Percentiles rank a stretch among this genome's conserved stretches.
phyloP scores from a whole-genome alignment of 352 stramenopile genomes.

The Phytophthora podocarpi region DNA sequence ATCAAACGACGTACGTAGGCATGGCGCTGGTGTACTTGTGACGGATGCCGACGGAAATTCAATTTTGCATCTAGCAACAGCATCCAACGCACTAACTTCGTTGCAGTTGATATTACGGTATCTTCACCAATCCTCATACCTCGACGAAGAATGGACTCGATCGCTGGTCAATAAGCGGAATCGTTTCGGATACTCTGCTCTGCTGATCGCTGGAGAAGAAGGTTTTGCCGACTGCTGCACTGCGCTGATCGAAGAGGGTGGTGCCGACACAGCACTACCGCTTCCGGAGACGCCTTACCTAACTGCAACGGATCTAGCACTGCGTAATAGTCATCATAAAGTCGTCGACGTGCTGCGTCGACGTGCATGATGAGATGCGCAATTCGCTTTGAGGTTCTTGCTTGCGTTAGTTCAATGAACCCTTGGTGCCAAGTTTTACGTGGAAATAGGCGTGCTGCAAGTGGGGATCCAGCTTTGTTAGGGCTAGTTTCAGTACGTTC shows the following conservation, averaged over 20 bases:
- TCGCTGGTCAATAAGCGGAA: constrained; percentile 26
- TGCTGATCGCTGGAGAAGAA: constrained; percentile 34
- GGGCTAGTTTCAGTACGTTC: constrained; percentile 9
- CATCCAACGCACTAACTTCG: constrained; percentile 20
- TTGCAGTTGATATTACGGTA: constrained; percentile 11
- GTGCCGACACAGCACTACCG: constrained; percentile 12
- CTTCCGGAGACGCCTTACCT: constrained; percentile 7
- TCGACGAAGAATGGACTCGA: constrained; percentile 14
- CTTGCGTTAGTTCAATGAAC: neutral
- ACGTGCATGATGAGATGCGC: neutral
- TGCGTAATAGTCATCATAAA: constrained; percentile 23
- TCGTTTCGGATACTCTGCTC: constrained; percentile 28
- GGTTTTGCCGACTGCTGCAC: constrained; percentile 18
- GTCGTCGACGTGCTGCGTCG: constrained; percentile 21
- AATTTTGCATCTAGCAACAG: constrained; percentile 26
- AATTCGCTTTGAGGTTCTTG: neutral
- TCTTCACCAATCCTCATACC: constrained; percentile 11
- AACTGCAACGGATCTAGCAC: constrained; percentile 23
- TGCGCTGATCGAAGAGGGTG: constrained; percentile 7
- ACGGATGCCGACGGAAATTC: constrained; percentile 29
- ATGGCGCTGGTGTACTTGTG: constrained; percentile 19
- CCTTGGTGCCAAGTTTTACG: neutral
- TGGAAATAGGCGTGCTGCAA: constrained; percentile 42
- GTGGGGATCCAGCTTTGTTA: constrained; percentile 40
- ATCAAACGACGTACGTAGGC: constrained; percentile 7